Percentiles rank a stretch among this genome's conserved stretches.
phyloP scores from a whole-genome alignment of 2,329 filamentous ascomycete species.

The Xenosphaeropsis pyriputrescens region DNA sequence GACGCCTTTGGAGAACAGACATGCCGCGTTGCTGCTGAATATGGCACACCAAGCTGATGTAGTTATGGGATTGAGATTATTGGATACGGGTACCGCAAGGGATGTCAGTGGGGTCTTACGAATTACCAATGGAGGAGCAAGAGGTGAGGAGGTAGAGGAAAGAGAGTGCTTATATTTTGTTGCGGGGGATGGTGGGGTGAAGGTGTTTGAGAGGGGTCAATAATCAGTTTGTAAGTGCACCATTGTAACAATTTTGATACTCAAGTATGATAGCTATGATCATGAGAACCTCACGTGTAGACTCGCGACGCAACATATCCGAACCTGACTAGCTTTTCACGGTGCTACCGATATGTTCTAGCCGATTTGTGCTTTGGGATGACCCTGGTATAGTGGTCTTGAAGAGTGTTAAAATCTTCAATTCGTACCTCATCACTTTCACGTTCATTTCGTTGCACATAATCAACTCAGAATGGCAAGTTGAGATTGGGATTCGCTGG shows the following conservation, averaged over 20 bases:
- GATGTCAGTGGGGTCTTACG: slow-evolving; percentile 84
- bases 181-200: slow-evolving; percentile 62
- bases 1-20: slow-evolving; percentile 36
- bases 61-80: slow-evolving; percentile 55
- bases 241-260: neutral
- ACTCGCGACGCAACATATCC: too few relatives aligned
- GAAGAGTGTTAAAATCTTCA: too few relatives aligned
- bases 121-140: slow-evolving; percentile 42
- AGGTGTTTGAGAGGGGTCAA: slow-evolving; percentile 73
- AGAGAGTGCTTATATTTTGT: slow-evolving; percentile 74
- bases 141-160: slow-evolving; percentile 27
- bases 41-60: slow-evolving; percentile 63
- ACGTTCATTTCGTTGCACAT: too few relatives aligned
- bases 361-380: too few relatives aligned
- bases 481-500: too few relatives aligned
- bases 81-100: slow-evolving; percentile 79
- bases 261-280: neutral
- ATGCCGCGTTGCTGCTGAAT: slow-evolving; percentile 55
- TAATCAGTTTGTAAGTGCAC: slow-evolving; percentile 18
- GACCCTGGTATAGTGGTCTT: too few relatives aligned
- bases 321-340: too few relatives aligned
- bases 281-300: neutral
- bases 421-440: too few relatives aligned
- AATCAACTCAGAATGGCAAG: too few relatives aligned
- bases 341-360: too few relatives aligned